Conservation (phyloP, 805 yeast species). For the Hanseniaspora mollemarum region DNA sequence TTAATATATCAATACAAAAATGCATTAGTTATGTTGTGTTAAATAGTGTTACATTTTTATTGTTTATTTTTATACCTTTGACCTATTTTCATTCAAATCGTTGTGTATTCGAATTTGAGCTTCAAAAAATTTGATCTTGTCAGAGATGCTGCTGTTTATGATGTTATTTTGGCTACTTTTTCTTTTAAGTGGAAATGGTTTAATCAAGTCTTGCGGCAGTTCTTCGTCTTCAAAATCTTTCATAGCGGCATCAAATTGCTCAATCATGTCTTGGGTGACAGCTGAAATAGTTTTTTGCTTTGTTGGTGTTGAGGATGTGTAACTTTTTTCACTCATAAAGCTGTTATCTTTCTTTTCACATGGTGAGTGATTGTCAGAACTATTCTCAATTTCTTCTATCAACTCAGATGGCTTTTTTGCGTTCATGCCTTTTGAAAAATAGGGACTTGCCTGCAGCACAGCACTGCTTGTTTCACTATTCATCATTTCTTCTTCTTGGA, state of each 20-base stretch:
- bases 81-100: no score
- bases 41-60: background rate
- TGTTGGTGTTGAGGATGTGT: background rate
- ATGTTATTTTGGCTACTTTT: background rate
- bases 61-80: background rate
- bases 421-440: no score
- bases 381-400: no score
- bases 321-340: background rate
- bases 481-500: no score
- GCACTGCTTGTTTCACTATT: no score
- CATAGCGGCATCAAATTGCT: background rate
- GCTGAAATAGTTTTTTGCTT: background rate
- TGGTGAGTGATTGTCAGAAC: no score
- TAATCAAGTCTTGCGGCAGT: background rate
- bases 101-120: slow-evolving; percentile 3
- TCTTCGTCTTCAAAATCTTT: background rate
- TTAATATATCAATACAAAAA: background rate
- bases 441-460: no score
- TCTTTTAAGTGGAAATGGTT: background rate
- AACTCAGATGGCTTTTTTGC: no score
- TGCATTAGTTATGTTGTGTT: background rate
- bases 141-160: slow-evolving; percentile 2
- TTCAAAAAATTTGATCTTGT: slow-evolving; percentile 14
- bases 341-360: no score
- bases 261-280: background rate